These are phyloP conservation scores for Monosporascus cannonballus DNA, from an alignment of 2,329 filamentous ascomycete species.

Conservation along the genomic window DNA sequence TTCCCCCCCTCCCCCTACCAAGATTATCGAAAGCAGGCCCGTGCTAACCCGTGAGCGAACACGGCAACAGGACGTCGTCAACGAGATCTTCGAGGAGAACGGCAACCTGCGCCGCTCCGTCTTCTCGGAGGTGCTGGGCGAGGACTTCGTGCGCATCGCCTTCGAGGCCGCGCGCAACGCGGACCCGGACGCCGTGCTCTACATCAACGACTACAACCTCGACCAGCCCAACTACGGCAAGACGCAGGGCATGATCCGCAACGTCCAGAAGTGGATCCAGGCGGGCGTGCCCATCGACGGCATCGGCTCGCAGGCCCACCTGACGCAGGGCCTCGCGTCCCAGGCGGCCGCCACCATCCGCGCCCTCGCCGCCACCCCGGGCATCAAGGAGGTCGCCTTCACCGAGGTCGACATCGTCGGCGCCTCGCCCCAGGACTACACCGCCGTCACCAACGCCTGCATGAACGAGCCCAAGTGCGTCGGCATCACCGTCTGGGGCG, in stretches of 20 bases:
- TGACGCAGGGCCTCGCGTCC: conserved; percentile 34
- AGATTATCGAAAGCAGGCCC: conserved; percentile 11
- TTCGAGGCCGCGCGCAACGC: conserved; percentile 62
- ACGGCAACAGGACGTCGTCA: conserved; percentile 47
- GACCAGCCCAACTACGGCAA: conserved; percentile 56
- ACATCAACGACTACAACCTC: conserved; percentile 72
- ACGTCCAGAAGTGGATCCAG: conserved; percentile 58
- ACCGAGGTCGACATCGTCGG: conserved; percentile 60
- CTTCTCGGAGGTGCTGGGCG: conserved; percentile 63
- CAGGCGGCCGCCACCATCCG: conserved; percentile 37
- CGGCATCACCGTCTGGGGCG: conserved; percentile 60
- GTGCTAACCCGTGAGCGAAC: conserved; percentile 39
- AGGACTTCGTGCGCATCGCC: conserved; percentile 63
- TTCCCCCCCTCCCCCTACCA: conserved; percentile 20
- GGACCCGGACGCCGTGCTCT: conserved; percentile 63
- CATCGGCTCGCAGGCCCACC: conserved; percentile 48
- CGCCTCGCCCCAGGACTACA: conserved; percentile 50
- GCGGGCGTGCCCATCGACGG: conserved; percentile 57
- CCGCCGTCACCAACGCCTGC: conserved; percentile 53
- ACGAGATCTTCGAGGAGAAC: conserved; percentile 59
- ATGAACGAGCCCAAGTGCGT: conserved; percentile 53
- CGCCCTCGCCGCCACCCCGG: conserved; percentile 38
- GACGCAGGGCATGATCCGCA: conserved; percentile 41
- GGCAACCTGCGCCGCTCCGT: conserved; percentile 54
- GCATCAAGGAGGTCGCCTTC: conserved; percentile 45